Conservation (phyloP, 192 early-diverging fungal species). For the Podila minutissima region DNA sequence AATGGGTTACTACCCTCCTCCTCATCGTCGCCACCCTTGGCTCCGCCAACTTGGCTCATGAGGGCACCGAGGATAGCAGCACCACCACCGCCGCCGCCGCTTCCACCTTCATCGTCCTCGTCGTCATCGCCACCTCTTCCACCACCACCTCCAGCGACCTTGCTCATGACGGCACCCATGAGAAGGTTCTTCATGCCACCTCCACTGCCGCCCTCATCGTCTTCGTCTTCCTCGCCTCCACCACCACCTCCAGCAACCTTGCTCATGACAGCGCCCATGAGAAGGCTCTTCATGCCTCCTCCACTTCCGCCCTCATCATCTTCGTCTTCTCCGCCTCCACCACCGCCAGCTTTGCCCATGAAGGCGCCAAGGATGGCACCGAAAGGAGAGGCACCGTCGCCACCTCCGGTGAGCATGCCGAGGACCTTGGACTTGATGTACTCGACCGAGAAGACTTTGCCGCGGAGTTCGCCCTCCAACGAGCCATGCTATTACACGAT, state of each 20-base stretch:
- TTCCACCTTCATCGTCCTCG: conserved; percentile 7
- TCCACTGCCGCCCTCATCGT: neutral
- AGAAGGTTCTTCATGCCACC: no score
- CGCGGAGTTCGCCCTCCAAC: conserved; percentile 33
- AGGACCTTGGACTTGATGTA: conserved; percentile 35
- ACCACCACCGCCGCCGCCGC: conserved; percentile 1
- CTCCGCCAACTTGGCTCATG: neutral
- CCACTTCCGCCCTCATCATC: neutral
- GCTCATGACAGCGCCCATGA: neutral
- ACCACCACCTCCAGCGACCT: neutral
- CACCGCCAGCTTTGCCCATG: conserved; percentile 7
- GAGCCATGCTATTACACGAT: neutral
- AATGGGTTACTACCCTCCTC: conserved; percentile 8
- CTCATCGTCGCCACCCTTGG: neutral
- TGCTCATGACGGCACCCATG: neutral
- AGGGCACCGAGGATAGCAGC: conserved; percentile 10
- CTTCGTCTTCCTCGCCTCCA: neutral
- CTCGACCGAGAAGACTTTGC: conserved; percentile 38
- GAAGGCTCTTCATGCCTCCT: no score
- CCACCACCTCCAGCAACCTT: neutral
- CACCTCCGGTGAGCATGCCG: conserved; percentile 23
- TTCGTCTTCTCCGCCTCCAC: neutral
- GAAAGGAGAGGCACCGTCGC: conserved; percentile 5
- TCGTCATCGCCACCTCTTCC: neutral
- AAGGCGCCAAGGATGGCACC: conserved; percentile 28